A percentile compares a stretch with the other conserved stretches of the same genome.
phyloP scores from a whole-genome alignment of 2,329 filamentous ascomycete genomes.

The Fusarium compactum region DNA sequence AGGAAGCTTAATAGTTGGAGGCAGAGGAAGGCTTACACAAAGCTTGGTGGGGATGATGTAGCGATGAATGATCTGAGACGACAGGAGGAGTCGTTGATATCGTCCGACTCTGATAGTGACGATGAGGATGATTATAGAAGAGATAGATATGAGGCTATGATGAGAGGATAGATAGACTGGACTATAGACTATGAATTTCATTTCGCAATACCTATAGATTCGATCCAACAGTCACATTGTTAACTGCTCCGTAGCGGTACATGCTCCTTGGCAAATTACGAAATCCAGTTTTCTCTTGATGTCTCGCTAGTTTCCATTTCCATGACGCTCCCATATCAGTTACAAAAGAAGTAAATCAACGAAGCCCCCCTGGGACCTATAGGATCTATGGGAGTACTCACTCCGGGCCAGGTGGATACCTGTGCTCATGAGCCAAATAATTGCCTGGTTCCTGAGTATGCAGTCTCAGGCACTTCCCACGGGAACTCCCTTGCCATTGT shows the following conservation, averaged over 20 bases:
- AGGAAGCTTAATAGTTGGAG: slow-evolving; percentile 14
- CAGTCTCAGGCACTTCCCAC: too few species aligned
- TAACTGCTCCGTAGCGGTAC: too few species aligned
- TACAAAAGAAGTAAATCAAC: too few species aligned
- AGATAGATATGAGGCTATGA: slow-evolving; percentile 6
- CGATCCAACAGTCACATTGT: too few species aligned
- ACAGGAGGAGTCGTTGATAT: slow-evolving; percentile 39
- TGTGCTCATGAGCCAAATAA: too few species aligned
- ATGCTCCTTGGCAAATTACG: too few species aligned
- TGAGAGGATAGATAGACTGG: background rate
- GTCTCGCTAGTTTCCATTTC: background rate
- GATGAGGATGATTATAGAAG: slow-evolving; percentile 1
- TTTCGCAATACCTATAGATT: too few species aligned
- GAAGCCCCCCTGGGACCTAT: rapidly evolving
- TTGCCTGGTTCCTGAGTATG: too few species aligned
- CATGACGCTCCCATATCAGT: too few species aligned
- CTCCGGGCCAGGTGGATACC: too few species aligned
- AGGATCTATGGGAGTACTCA: rapidly evolving
- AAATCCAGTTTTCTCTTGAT: too few species aligned
- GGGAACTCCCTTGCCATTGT: too few species aligned
- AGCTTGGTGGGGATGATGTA: slow-evolving; percentile 43
- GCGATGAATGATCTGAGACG: slow-evolving; percentile 53
- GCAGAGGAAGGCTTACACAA: slow-evolving; percentile 33
- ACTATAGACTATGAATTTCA: background rate
- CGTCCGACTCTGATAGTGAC: slow-evolving; percentile 32